Conservation (phyloP, 2,329 filamentous ascomycete species). For the Chalaropsis ovoidea region DNA sequence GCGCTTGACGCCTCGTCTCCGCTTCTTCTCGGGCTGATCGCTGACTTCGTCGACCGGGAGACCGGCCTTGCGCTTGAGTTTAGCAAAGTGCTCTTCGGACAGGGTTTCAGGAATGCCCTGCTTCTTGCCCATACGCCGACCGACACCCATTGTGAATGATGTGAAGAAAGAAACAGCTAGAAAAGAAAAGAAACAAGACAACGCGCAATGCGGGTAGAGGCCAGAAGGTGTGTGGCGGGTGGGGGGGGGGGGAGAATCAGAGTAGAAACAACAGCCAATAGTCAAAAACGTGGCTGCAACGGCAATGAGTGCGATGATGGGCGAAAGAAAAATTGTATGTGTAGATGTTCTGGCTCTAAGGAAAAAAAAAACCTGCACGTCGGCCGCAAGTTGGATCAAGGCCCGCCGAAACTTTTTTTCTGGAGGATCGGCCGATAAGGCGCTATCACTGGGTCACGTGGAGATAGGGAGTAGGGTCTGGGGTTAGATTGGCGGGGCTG, state of each 20-base stretch:
- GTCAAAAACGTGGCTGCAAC: background rate
- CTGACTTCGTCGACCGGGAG: slow-evolving; percentile 52
- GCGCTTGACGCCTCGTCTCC: slow-evolving; percentile 33
- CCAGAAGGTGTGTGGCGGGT: background rate
- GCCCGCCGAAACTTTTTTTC: slow-evolving; percentile 36
- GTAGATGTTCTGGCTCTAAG: slow-evolving; percentile 10
- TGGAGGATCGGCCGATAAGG: slow-evolving; percentile 23
- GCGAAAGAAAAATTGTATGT: background rate
- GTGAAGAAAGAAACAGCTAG: slow-evolving; percentile 3
- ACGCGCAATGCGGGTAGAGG: background rate
- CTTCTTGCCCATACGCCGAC: slow-evolving; percentile 90
- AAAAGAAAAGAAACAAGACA: slow-evolving; percentile 8
- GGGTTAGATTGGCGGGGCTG: slow-evolving; percentile 7
- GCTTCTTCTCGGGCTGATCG: slow-evolving; percentile 55
- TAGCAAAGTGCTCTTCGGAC: slow-evolving; percentile 68
- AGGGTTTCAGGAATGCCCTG: slow-evolving; percentile 78
- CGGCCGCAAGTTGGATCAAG: slow-evolving; percentile 26
- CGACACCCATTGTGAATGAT: slow-evolving; percentile 62
- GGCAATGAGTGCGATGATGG: background rate
- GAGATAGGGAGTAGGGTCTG: slow-evolving; percentile 1
- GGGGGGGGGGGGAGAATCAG: slow-evolving; percentile 8
- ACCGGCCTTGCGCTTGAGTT: slow-evolving; percentile 74
- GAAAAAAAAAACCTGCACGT: background rate
- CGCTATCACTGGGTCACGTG: slow-evolving; percentile 17
- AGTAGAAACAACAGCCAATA: background rate